Base-by-base conservation (phyloP, 768 basidiomycete species). In the Scleroderma bovista region DNA sequence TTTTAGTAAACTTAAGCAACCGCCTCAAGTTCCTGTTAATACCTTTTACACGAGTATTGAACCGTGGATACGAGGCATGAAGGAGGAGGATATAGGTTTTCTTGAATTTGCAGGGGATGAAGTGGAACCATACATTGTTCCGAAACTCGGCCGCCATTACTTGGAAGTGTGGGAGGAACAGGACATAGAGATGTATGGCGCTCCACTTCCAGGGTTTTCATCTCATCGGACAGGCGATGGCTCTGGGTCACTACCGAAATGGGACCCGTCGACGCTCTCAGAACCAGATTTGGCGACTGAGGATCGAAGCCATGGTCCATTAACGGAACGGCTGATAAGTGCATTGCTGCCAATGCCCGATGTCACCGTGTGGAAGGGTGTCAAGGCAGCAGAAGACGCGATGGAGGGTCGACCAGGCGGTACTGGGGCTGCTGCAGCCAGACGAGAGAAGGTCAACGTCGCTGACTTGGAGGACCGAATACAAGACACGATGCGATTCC, bases 61-160 rank as follows among this genome's bases (percentile, higher is more conserved):
- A 60, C 87, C 89, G 11, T 99, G 88, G 75, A 74, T 94, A 60
- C 84, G 93, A 45, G 80, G 81, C 20, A 83, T 97, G 39, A 86
- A 86, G 54, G 96, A 98, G 68, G 96, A 98, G 67, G 96, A 99
- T 62, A 72, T 98, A 24, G 95, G 95, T 3, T 94, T 93, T 67
- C 75, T 99, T 46, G 88, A 91, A 52, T 88, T 88, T 60, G 84
- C 85, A 11, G 88, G 80, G n/a, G 93, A 97, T 60, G 93, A 96
- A 53, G 74, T 89, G 9, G 89, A 93, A 50, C 86, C 91, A 0
- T 96, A 81, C 60, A 68, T 91, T 31, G 80, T 94, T 69, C 95
- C 95, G 24, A 80, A 86, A 49, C 77, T 96, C 1, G 95, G 85
- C 20, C 79, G 19, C 57, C 93, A 95, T 68, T 99, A 97, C 60